Evolutionary conservation across 352 stramenopile genomes (phyloP).

Genomic region (Phytopythium sindhum): DNA sequence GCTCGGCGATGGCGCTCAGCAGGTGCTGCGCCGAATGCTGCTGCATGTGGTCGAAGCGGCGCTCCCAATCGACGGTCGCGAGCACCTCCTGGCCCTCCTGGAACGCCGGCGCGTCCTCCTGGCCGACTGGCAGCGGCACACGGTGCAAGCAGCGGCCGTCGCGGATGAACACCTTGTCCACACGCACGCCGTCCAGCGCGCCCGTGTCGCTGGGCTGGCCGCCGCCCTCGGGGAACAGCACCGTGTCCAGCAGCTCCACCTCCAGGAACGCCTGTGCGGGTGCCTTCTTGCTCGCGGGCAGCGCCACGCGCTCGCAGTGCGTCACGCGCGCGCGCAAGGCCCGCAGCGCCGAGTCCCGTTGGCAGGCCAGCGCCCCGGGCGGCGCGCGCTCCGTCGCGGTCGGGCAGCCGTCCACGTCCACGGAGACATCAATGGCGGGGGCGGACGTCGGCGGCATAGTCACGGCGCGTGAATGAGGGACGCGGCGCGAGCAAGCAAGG

Average conservation of each 20-base stretch:
- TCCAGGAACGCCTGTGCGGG: slow-evolving; percentile 44
- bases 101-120: slow-evolving; percentile 24
- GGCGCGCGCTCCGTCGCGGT: slow-evolving; percentile 15
- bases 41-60: slow-evolving; percentile 87
- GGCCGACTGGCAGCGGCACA: slow-evolving; percentile 21
- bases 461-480: background rate
- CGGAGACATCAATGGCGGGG: background rate
- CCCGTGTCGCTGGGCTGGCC: slow-evolving; percentile 86
- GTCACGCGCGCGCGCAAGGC: slow-evolving; percentile 46
- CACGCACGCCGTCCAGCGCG: slow-evolving; percentile 34
- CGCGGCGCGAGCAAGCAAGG: background rate
- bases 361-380: slow-evolving; percentile 53
- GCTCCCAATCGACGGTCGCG: slow-evolving; percentile 65
- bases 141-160: slow-evolving; percentile 65
- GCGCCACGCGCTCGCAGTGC: slow-evolving; percentile 24
- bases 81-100: slow-evolving; percentile 44
- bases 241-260: slow-evolving; percentile 68
- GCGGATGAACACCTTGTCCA: slow-evolving; percentile 64
- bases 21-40: slow-evolving; percentile 90
- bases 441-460: background rate
- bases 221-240: slow-evolving; percentile 86
- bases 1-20: slow-evolving; percentile 79
- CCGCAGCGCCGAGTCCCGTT: slow-evolving; percentile 61
- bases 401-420: slow-evolving; percentile 3
- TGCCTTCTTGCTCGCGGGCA: slow-evolving; percentile 28